These are phyloP conservation scores for Rhododendron molle DNA, from an alignment of 148 eudicot species.

Conservation along the genomic window DNA sequence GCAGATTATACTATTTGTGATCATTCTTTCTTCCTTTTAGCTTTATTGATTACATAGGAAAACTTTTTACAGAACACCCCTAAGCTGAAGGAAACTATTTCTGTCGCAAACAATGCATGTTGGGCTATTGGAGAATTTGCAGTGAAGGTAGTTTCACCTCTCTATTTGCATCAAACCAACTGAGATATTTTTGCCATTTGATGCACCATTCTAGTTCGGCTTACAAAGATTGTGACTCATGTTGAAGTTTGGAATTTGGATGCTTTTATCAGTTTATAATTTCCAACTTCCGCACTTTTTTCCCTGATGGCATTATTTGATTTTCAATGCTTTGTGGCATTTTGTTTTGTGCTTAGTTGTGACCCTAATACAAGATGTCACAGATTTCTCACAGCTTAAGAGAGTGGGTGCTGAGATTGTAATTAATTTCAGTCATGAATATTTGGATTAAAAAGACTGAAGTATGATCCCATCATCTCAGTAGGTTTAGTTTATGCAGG, in stretches of 20 bases:
- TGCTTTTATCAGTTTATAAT: neutral
- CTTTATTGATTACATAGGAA: neutral
- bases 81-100: constrained; percentile 73
- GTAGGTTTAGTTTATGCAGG: neutral
- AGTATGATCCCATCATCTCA: neutral
- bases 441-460: neutral
- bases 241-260: neutral
- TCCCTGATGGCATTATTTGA: neutral
- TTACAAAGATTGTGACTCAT: neutral
- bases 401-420: neutral
- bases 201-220: constrained; percentile 1
- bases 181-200: neutral
- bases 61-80: constrained; percentile 48
- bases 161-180: neutral
- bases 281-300: neutral
- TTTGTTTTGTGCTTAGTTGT: neutral
- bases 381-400: neutral
- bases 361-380: neutral
- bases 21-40: neutral
- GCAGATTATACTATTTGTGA: neutral
- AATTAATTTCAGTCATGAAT: neutral
- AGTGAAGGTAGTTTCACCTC: constrained; percentile 53
- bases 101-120: constrained; percentile 99
- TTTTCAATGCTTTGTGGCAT: neutral
- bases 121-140: constrained; percentile 99